Evolutionary conservation across 495 filamentous ascomycete species (phyloP).

Genomic region (Penicillium longicatenatum): DNA sequence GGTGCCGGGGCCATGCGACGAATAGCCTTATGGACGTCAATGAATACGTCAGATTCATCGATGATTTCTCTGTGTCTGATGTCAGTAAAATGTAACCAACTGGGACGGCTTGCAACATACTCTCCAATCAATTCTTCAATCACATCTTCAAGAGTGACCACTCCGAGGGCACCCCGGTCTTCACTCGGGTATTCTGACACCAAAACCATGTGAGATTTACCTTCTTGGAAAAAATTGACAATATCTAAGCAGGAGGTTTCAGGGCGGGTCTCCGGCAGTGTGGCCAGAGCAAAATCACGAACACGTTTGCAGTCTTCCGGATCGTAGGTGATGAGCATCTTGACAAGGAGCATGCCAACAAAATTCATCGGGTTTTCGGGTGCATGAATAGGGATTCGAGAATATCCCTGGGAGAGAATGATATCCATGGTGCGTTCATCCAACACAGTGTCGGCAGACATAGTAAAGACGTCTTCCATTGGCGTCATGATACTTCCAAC

Average conservation of each 20-base stretch:
- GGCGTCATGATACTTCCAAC: constrained; percentile 97
- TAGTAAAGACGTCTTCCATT: constrained; percentile 94
- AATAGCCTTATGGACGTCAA: constrained; percentile 97
- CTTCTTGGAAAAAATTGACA: constrained; percentile 99
- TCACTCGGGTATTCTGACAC: constrained; percentile 89
- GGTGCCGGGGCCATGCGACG: constrained; percentile 73
- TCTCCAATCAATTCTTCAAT: constrained; percentile 98
- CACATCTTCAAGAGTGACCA: constrained; percentile 95
- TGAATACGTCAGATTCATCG: constrained; percentile 91
- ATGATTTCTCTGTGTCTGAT: constrained; percentile 64
- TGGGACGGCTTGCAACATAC: constrained; percentile 52
- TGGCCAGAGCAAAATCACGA: constrained; percentile 87
- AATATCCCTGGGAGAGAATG: constrained; percentile 92
- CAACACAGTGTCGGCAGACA: constrained; percentile 87
- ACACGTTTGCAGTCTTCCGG: constrained; percentile 87
- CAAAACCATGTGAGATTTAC: constrained; percentile 98
- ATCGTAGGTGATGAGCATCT: constrained; percentile 98
- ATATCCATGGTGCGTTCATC: constrained; percentile 91
- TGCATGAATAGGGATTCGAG: constrained; percentile 89
- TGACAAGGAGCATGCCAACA: constrained; percentile 95
- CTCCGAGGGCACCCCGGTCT: constrained; percentile 84
- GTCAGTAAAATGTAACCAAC: constrained; percentile 26
- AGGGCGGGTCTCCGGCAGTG: constrained; percentile 89
- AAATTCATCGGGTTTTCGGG: constrained; percentile 84
- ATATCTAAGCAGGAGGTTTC: constrained; percentile 97